Base-by-base conservation (phyloP, 495 filamentous ascomycete species). In the Talaromyces stipitatus region DNA sequence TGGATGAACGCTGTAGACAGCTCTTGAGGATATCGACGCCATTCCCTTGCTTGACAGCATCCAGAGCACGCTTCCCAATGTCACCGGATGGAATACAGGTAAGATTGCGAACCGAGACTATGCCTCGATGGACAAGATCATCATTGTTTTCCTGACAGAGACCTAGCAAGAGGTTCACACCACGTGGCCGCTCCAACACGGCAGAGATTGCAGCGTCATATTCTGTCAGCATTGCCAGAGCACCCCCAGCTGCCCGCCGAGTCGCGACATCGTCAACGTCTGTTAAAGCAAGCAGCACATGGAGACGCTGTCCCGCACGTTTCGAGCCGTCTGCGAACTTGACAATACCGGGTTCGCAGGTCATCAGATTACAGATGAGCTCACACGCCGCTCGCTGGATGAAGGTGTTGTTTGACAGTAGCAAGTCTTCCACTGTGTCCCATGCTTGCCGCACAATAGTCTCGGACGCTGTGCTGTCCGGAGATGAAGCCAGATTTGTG, bases 351-450 rank as follows among this genome's bases (percentile, higher is more conserved):
- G 82, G 72, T n/a, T 89, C 82, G 48, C 81, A 84, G 54, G 86
- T 86, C 71, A 91, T 88, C 50, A 98, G 76, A 63, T 98, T 98
- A 72, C 94, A 98, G 47, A 97, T 74, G 16, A 98, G 78, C 71
- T 98, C 92, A 27, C 87, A 87, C 2, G 89, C 82, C 12, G 92
- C 94, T 11, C 91, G 87, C 46, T 87, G 86, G 46, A 98, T 80
- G 47, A 85, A 73, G n/a, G 76, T 61, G 65, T 92, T 92, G 47
- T 79, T 81, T 26, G 84, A 87, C 4, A 97, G 80, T 2, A 97
- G 76, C 14, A 91, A 82, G 56, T 95, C 89, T 65, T 97, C 94
- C 51, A 95, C 79, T 29, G 77, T 81, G 7, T 84, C 58, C 80
- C 87, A 91, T 10, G 84, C 83, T 33, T 79, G 73, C 27, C 87